Evolutionary conservation across 2,329 filamentous ascomycete species (phyloP).

Genomic region (Mollisiaceae sp.): DNA sequence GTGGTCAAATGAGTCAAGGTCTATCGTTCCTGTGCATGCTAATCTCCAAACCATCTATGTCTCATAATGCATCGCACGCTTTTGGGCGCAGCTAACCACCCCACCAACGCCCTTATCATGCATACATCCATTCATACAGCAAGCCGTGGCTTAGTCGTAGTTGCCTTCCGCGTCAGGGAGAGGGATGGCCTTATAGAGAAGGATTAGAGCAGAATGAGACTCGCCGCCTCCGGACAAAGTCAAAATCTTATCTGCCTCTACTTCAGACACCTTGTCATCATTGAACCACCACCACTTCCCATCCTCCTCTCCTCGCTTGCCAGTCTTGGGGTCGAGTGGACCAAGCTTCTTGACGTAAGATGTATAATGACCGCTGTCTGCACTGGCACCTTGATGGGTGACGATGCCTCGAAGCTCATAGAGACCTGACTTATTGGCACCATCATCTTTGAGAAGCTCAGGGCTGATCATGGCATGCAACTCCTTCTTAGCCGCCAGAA

Average conservation of each 20-base stretch:
- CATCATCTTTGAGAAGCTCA: constrained; percentile 75
- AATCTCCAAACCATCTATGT: constrained; percentile 12
- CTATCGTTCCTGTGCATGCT: constrained; percentile 1
- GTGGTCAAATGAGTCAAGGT: not conserved
- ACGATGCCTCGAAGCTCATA: constrained; percentile 95
- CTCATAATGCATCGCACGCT: constrained; percentile 10
- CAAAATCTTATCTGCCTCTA: constrained; percentile 88
- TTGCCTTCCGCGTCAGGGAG: constrained; percentile 62
- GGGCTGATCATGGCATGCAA: constrained; percentile 78
- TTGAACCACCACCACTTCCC: constrained; percentile 99
- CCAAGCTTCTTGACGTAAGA: constrained; percentile 94
- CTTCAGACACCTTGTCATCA: constrained; percentile 95
- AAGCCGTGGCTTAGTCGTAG: constrained; percentile 24
- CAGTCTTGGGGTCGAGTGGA: constrained; percentile 72
- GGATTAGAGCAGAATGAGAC: constrained; percentile 80
- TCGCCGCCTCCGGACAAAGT: constrained; percentile 88
- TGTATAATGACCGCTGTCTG: constrained; percentile 98
- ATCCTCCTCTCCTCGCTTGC: constrained; percentile 80
- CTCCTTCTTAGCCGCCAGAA: constrained; percentile 86
- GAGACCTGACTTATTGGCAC: constrained; percentile 89
- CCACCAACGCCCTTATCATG: constrained; percentile 26
- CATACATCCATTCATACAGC: constrained; percentile 17
- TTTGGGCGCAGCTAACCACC: constrained; percentile 12
- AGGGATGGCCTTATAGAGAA: constrained; percentile 77
- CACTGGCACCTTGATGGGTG: constrained; percentile 94